Conservation (phyloP, 805 yeast species). For the Yarrowia deformans region DNA sequence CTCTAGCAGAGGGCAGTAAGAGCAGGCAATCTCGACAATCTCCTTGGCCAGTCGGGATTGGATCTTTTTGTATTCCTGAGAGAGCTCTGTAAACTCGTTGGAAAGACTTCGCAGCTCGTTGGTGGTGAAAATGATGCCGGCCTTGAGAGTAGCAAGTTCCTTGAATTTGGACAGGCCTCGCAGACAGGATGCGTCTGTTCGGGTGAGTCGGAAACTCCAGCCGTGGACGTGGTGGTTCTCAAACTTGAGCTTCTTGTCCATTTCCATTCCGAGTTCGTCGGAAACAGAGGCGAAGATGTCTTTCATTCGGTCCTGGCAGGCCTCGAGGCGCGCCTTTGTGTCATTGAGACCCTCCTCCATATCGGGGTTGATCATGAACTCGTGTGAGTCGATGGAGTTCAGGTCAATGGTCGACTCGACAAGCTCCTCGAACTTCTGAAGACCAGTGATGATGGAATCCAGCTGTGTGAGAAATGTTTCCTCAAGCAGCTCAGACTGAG, state of each 20-base stretch:
- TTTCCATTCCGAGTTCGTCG: slow-evolving; percentile 78
- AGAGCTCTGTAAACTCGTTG: slow-evolving; percentile 62
- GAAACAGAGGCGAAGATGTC: slow-evolving; percentile 57
- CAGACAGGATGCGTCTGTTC: slow-evolving; percentile 82
- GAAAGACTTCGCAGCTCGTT: slow-evolving; percentile 66
- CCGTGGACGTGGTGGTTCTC: slow-evolving; percentile 90
- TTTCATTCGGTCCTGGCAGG: slow-evolving; percentile 62
- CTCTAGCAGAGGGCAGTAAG: slow-evolving; percentile 81
- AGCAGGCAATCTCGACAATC: slow-evolving; percentile 77
- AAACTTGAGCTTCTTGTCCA: slow-evolving; percentile 85
- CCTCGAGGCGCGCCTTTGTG: slow-evolving; percentile 65
- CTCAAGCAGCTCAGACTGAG: slow-evolving; percentile 53
- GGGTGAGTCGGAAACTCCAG: slow-evolving; percentile 92
- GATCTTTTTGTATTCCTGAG: slow-evolving; percentile 71
- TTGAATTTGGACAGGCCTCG: slow-evolving; percentile 67
- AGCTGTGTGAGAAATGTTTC: slow-evolving; percentile 62
- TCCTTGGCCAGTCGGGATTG: slow-evolving; percentile 84
- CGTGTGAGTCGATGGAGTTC: slow-evolving; percentile 79
- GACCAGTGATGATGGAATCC: slow-evolving; percentile 50
- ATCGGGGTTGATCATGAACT: slow-evolving; percentile 85
- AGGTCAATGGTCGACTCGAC: slow-evolving; percentile 93
- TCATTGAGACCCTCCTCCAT: slow-evolving; percentile 78
- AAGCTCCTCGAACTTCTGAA: slow-evolving; percentile 77
- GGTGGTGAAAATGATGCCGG: slow-evolving; percentile 93
- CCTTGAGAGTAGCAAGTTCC: slow-evolving; percentile 90